Conservation (phyloP, 108 stramenopile genomes). For the Phaeodactylum tricornutum region DNA sequence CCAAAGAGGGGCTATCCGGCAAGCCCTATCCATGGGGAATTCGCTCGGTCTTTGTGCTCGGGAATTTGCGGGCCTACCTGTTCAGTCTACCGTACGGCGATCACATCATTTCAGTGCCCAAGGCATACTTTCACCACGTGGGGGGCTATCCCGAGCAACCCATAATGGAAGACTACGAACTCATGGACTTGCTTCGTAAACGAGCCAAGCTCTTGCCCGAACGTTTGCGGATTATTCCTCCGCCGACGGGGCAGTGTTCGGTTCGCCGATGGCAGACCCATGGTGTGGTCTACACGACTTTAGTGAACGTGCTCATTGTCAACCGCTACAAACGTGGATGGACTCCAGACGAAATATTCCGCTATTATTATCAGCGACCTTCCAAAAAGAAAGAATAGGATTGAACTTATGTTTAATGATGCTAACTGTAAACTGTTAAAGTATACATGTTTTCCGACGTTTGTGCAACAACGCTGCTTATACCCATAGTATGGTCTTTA, state of each 20-base stretch:
- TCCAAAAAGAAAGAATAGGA: no score
- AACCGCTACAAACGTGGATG: constrained; percentile 30
- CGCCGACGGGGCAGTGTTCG: constrained; percentile 44
- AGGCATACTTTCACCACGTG: constrained; percentile 43
- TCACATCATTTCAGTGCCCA: constrained; percentile 65
- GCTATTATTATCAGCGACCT: no score
- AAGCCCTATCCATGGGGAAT: constrained; percentile 32
- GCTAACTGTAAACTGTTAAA: no score
- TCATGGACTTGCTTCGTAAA: constrained; percentile 52
- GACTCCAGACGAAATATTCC: not conserved
- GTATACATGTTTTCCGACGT: no score
- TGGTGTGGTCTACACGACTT: constrained; percentile 62
- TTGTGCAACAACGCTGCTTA: no score
- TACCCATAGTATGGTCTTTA: no score
- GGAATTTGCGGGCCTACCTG: constrained; percentile 32
- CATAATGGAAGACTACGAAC: constrained; percentile 86
- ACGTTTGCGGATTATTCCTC: constrained; percentile 39
- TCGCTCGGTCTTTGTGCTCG: not conserved
- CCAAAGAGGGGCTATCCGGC: constrained; percentile 21
- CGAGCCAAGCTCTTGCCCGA: constrained; percentile 24
- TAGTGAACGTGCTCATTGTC: constrained; percentile 51
- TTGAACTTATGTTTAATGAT: no score
- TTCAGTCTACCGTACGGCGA: constrained; percentile 83
- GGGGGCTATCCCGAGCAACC: constrained; percentile 79
- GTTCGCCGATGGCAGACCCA: constrained; percentile 79